phyloP scores from a whole-genome alignment of 2,329 filamentous ascomycete species.

The Cladosporium sp. region DNA sequence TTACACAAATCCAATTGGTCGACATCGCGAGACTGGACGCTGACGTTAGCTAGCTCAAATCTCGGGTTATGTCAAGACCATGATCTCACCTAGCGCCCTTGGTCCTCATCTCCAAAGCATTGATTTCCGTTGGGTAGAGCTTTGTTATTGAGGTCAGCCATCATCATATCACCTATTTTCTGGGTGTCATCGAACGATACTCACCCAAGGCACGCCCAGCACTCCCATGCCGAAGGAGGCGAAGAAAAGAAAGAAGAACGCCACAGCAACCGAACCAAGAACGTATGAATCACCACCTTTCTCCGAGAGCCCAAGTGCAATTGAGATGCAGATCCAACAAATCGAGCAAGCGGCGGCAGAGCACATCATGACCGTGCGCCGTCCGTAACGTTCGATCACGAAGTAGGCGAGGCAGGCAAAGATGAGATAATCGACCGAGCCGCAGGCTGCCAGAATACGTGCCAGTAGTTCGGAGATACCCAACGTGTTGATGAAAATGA shows the following conservation, averaged over 20 bases:
- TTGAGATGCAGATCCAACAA: conserved; percentile 48
- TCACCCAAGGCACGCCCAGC: conserved; percentile 37
- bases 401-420: conserved; percentile 46
- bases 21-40: conserved; percentile 33
- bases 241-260: conserved; percentile 41
- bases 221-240: conserved; percentile 37
- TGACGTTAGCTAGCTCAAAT: not conserved
- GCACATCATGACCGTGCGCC: conserved; percentile 47
- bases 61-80: no score
- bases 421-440: conserved; percentile 47
- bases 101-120: conserved; percentile 23
- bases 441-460: conserved; percentile 48
- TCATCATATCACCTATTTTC: no score
- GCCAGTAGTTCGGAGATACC: conserved; percentile 46
- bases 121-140: conserved; percentile 25
- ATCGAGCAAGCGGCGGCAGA: conserved; percentile 46
- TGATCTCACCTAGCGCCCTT: conserved; percentile 16
- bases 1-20: conserved; percentile 46
- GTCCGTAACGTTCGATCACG: conserved; percentile 46
- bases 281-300: conserved; percentile 41
- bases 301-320: conserved; percentile 39
- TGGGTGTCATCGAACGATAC: not conserved
- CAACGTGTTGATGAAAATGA: conserved; percentile 49
- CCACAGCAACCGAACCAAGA: conserved; percentile 45
- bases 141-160: not conserved